Evolutionary conservation across 2,329 filamentous ascomycete species (phyloP).

Genomic region (Sarocladium oryzae): DNA sequence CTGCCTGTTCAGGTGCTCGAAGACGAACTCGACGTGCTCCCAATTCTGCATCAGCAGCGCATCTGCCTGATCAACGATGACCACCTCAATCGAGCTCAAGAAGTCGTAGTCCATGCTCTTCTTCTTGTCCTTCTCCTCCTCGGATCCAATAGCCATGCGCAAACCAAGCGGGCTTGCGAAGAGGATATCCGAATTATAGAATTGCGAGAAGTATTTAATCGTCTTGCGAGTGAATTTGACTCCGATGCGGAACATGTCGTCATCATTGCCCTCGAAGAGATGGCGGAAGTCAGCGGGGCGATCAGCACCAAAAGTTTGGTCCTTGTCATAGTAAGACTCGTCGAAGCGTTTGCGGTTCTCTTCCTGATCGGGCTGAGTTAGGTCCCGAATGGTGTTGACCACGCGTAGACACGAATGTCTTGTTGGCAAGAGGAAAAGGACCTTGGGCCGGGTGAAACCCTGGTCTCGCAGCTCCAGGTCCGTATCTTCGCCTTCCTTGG

Average conservation of each 20-base stretch:
- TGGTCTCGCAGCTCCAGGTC: conserved; percentile 81
- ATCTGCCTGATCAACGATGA: conserved; percentile 86
- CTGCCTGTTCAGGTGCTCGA: conserved; percentile 84
- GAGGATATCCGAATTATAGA: conserved; percentile 95
- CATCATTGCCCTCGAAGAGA: conserved; percentile 89
- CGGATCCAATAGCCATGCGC: conserved; percentile 81
- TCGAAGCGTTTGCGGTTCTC: conserved; percentile 92
- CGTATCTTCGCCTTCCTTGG: conserved; percentile 55
- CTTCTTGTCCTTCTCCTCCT: conserved; percentile 47
- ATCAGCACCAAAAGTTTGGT: conserved; percentile 58
- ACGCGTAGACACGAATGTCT: conserved; percentile 76
- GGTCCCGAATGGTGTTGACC: conserved; percentile 66
- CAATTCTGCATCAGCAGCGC: conserved; percentile 96
- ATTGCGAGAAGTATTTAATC: conserved; percentile 88
- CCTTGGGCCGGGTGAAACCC: conserved; percentile 90
- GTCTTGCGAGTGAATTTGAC: conserved; percentile 96
- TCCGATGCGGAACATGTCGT: conserved; percentile 95
- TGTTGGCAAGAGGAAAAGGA: conserved; percentile 84
- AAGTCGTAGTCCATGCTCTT: conserved; percentile 75
- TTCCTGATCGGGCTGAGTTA: conserved; percentile 81
- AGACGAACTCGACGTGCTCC: conserved; percentile 90
- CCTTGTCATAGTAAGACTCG: conserved; percentile 68
- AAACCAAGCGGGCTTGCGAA: conserved; percentile 85
- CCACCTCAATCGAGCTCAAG: conserved; percentile 85
- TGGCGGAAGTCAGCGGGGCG: conserved; percentile 83